Base-by-base conservation (phyloP, 495 filamentous ascomycete species). In the Penicillium fimorum region DNA sequence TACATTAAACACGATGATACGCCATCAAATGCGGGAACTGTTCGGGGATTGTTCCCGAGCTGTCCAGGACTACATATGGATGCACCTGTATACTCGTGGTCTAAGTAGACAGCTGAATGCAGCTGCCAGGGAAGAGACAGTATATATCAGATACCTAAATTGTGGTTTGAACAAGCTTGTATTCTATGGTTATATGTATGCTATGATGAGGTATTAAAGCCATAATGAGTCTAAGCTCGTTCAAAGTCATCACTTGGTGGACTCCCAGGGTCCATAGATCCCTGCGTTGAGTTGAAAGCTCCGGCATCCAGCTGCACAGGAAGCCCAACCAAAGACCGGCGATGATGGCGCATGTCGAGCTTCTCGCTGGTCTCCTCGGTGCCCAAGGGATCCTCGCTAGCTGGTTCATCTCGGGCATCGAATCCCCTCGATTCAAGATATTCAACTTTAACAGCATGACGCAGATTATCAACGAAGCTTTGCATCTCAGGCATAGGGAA, bases 331-430 rank as follows among this genome's bases (percentile, higher is more conserved):
- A 77, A 58, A 17, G 74, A 77, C 55, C 65, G 69, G 35, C 74
- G 74, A 55, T 79, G 69, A 47, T 62, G 71, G 38, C 72, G 74
- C 52, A 71, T 70, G 55, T 76, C 74, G 11, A 75, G 63, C 50
- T 71, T 73, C 44, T 89, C 85, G 57, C 82, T 87, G 45, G 82
- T 86, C 53, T 87, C 86, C 47, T 86, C 86, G 1, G 84, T 76
- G 64, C 54, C 70, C 24, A 61, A 11, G 1, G 58, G 30, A 55
- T 76, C 61, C 47, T 66, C 62, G 25, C 62, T 60, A 20, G 49
- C 62, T n/a, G 65, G 52, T 13, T 72, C 71, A 32, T 79, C 72
- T 8, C 43, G 60, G 57, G 55, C 70, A 59, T 59, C 63, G 58
- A 69, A 59, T 15, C 66, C 75, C 71, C 58, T 73, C 35, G 64